Conservation (phyloP, 768 basidiomycete species). For the Termitomyces sp. region DNA sequence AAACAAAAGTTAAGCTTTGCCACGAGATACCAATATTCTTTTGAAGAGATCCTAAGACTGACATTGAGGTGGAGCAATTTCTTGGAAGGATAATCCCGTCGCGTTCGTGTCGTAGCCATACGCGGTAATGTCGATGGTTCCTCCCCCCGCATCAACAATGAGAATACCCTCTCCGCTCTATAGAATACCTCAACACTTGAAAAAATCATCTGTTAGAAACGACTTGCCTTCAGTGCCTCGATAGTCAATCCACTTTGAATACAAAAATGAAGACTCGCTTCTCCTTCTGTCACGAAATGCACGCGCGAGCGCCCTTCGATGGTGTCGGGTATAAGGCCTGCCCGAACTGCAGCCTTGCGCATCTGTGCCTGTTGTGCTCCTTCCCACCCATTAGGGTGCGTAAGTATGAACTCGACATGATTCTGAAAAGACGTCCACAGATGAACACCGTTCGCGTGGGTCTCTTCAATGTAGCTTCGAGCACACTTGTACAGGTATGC, state of each 20-base stretch:
- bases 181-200: not conserved
- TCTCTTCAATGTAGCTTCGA: constrained; percentile 40
- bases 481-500: constrained; percentile 42
- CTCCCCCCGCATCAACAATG: constrained; percentile 58
- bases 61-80: constrained; percentile 46
- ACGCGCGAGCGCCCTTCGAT: constrained; percentile 38
- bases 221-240: constrained; percentile 27
- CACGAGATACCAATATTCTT: not conserved
- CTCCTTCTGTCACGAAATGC: constrained; percentile 59
- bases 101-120: constrained; percentile 32
- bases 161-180: constrained; percentile 44
- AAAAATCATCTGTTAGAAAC: not conserved
- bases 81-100: constrained; percentile 31
- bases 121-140: constrained; percentile 56
- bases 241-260: constrained; percentile 35
- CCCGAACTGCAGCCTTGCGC: constrained; percentile 45
- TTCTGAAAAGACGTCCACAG: constrained; percentile 37
- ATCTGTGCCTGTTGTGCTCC: constrained; percentile 52
- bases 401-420: constrained; percentile 41
- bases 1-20: not conserved
- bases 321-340: constrained; percentile 43
- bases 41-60: not conserved
- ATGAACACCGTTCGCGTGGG: constrained; percentile 35
- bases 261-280: constrained; percentile 58
- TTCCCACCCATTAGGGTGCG: constrained; percentile 63